Evolutionary conservation across 495 filamentous ascomycete genomes (phyloP).

Genomic region (Aspergillus bertholletiae): DNA sequence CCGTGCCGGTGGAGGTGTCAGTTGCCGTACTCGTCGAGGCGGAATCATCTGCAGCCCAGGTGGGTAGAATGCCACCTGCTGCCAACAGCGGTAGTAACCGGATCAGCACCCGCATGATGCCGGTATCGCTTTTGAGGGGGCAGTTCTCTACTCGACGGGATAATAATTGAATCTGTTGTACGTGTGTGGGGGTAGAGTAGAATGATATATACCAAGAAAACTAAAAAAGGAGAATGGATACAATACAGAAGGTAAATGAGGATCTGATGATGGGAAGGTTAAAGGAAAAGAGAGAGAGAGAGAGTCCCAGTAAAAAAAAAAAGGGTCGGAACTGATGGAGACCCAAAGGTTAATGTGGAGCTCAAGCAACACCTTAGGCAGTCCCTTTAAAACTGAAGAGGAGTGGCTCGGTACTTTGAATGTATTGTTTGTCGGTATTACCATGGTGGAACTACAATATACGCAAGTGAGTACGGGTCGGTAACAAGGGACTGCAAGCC

Average conservation of each 20-base stretch:
- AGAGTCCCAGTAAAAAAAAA: background rate
- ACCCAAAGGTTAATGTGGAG: background rate
- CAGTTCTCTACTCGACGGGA: too few species aligned
- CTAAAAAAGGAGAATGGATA: background rate
- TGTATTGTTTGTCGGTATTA: too few species aligned
- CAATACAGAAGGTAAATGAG: background rate
- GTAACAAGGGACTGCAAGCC: background rate
- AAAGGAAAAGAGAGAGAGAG: background rate
- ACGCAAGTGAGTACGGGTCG: too few species aligned
- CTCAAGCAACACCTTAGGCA: too few species aligned
- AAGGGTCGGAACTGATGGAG: background rate
- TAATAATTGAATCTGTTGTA: too few species aligned
- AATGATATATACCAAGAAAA: too few species aligned
- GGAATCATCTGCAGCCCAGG: slow-evolving; percentile 15
- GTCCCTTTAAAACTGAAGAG: too few species aligned
- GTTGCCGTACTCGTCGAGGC: slow-evolving; percentile 1
- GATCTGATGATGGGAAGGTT: background rate
- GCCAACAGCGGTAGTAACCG: slow-evolving; percentile 16
- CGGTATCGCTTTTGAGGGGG: too few species aligned
- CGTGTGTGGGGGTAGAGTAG: too few species aligned
- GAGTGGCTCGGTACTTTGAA: background rate
- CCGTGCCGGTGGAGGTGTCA: slow-evolving; percentile 8
- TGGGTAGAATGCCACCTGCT: background rate
- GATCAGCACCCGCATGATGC: slow-evolving; percentile 14
- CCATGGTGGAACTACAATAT: too few species aligned